Base-by-base conservation (phyloP, 2,329 filamentous ascomycete species). In the Pseudogymnoascus sp. region DNA sequence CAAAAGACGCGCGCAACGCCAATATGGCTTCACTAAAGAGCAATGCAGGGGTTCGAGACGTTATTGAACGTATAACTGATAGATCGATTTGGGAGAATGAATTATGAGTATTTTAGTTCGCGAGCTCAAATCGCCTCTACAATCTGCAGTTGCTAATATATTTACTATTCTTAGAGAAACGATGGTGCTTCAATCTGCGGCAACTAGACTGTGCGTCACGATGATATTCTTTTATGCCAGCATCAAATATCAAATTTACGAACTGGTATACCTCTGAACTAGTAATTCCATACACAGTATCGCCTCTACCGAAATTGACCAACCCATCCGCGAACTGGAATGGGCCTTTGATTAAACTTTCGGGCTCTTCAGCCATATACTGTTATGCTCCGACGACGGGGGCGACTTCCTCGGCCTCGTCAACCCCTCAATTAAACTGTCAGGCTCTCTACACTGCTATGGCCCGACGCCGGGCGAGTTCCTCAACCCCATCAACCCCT, bases 311-410 rank as follows among this genome's bases (percentile, higher is more conserved):
- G 73, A 74, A 82, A 65, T 83, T 84, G 59, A 75, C 80, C 5
- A 60, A 38, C 6, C 35, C 58, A 29, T 35, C 58, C n/a, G 12
- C 33, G 23, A 31, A 41, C 19, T 21, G 41, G 33, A 7, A 16
- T 49, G 62, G 70, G 59, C 70, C 64, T 68, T 16, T 10, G 12
- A 23, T 55, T 26, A 35, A 84, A 81, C 73, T 83, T n/a, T 73
- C 83, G 1, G 86, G 85, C 14, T 85, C 85, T 39, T 81, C 83
- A 1, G 82, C 86, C 6, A 87, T 95, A 64, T 89, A 91, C 76
- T 95, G 91, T 77, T 94, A 94, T 74, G 89, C 89, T 43, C 94
- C 94, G 1, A 93, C 93, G 1, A 97, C 92, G 23, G 94, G 19
- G 19, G 94, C 66, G 83, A 89, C 70, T 83, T 91, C 64, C 85